Base-by-base conservation (phyloP, 2,329 filamentous ascomycete species). In the Botryotinia convoluta region DNA sequence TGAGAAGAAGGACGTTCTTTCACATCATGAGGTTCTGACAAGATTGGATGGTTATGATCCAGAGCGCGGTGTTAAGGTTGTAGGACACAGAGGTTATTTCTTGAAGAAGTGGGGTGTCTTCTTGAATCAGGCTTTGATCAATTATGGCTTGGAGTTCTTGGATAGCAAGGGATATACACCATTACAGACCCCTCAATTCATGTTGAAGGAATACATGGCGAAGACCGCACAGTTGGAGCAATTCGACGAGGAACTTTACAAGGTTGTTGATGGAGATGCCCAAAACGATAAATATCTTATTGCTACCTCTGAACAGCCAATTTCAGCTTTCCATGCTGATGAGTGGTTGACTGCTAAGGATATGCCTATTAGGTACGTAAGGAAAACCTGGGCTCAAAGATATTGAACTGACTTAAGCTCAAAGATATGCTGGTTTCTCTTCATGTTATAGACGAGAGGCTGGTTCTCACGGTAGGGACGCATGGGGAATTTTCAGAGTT, bases 241-340 rank as follows among this genome's bases (percentile, higher is more conserved):
- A 80, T 99, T 99, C 80, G 96, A 99, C 81, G 96, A 98, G 82
- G 95, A 98, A 83, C 86, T 99, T 69, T 99, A 99, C 88, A 98
- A 98, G 85, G 95, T 99, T 37, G 90, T 95, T 77, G 92, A 92
- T 81, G 93, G 93, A 74, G 94, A 97, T 79, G 90, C 93, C 76
- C 89, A 93, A 79, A 93, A 92, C 69, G 96, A 98, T 84, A 98
- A 98, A 85, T 91, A 91, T 78, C 83, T 87, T 65, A 87, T 87
- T 78, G 93, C 93, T 22, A 97, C 94, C 74, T 96, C 93, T 42
- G 96, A 99, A 83, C 96, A 99, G 83, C 96, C 96, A 32, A 91
- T 99, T 80, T 97, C 94, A 39, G 94, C 94, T 35, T 90, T 96
- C 80, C 96, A 98, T 83, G 92, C 94, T 64, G 92, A 95, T 77